Base-by-base conservation (phyloP, 441 rosid species). In the Breynia disticha region DNA sequence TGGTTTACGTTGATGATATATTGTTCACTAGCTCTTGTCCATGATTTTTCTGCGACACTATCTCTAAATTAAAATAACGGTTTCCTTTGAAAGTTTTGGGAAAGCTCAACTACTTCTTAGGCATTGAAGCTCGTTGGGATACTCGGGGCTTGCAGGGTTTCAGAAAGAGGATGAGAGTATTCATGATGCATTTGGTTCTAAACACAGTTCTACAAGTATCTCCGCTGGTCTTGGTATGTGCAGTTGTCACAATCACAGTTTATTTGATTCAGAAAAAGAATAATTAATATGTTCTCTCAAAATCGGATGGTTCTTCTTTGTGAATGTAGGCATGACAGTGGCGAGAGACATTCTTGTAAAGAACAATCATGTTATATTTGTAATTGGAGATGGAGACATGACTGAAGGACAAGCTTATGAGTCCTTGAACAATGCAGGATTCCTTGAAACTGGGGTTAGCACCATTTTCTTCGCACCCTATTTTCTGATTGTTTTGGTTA, bases 321-420 rank as follows among this genome's bases (percentile, higher is more conserved):
- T 5, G 1, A 17, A 19, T 46, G 19, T 39, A 82, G 91, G 87
- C 13, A 84, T 84, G 93, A 88, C 93, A 3, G 80, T 79, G 18
- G 93, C 60, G 11, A 71, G 88, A 60, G 93, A 84, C 52, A 61
- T 84, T 38, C 55, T 79, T 9, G 79, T 80, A 51, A 81, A 78
- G 69, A 68, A 65, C 15, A 81, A 84, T 64, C 67, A 73, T 48
- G 86, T 84, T n/a, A 71, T 84, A 32, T 70, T 88, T 5, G 88
- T 84, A 67, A 84, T 84, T 37, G 93, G 93, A 62, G 93, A 84
- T 60, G 93, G 93, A 51, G 88, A 87, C 51, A 81, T 84, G 93
- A 84, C 87, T 13, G 93, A 86, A 28, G 93, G 88, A 37, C 86
- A 79, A 54, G 88, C 93, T 41, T 84, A 79, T 2, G 93, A 84